These are phyloP conservation scores for Articulospora tetracladia DNA, from an alignment of 495 filamentous ascomycete genomes.

Conservation along the genomic window DNA sequence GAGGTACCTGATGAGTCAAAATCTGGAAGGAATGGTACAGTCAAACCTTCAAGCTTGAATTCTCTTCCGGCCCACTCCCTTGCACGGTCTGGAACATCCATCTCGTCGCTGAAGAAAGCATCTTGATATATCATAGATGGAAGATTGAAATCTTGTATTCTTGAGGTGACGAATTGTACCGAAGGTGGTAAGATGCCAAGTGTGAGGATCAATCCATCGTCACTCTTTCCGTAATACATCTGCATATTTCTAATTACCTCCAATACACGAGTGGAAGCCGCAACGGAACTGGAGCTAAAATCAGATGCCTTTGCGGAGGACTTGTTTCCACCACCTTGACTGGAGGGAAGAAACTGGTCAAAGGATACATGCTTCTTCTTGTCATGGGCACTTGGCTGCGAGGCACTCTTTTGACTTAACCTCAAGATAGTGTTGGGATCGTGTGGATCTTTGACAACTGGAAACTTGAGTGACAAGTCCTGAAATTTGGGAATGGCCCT, in stretches of 20 bases:
- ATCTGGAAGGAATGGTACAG: conserved; percentile 69
- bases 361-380: conserved; percentile 38
- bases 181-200: conserved; percentile 35
- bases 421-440: conserved; percentile 59
- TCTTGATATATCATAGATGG: conserved; percentile 73
- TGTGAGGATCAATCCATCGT: conserved; percentile 21
- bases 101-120: conserved; percentile 81
- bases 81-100: conserved; percentile 73
- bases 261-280: not conserved
- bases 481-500: not conserved
- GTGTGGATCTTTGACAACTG: conserved; percentile 76
- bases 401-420: conserved; percentile 59
- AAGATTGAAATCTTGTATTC: conserved; percentile 36
- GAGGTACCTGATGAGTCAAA: conserved; percentile 68
- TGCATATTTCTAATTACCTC: conserved; percentile 12
- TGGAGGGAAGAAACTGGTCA: conserved; percentile 15
- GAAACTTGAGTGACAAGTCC: conserved; percentile 51
- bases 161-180: conserved; percentile 34
- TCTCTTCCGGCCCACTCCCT: conserved; percentile 88
- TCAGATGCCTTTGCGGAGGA: not conserved
- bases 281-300: not conserved
- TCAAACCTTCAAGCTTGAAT: conserved; percentile 73
- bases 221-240: conserved; percentile 1
- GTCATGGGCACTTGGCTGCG: conserved; percentile 30
- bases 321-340: not conserved